Evolutionary conservation across 345 rosid species (phyloP), one percentile per base, ranked within the genome.

Genomic region (Cardamine resedifolia): DNA sequence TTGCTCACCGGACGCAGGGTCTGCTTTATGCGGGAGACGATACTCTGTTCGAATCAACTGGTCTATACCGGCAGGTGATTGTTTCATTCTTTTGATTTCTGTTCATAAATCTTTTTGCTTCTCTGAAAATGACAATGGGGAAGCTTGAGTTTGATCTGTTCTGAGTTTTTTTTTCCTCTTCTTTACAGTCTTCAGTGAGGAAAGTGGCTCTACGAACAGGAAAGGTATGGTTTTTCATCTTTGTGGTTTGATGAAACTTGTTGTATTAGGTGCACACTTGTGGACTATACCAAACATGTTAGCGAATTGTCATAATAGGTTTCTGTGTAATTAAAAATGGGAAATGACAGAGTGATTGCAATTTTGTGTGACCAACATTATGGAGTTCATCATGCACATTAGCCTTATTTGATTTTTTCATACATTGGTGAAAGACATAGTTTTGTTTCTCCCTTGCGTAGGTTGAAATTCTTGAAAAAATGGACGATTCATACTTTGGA

Each of bases 21-120:
- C 96, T 95, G 67, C 83, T 95, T 52, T 95, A 86, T 75, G 85
- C 78, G 0, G 97, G 82, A 70, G 83, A 91, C 58, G 92, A 85
- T 66, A 83, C 83, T 12, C 58, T 95, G 12, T 90, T 57, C n/a
- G 99, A 95, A 85, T 95, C 99, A 8, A 90, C 98, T 47, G 99
- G 99, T 44, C 67, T 91, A 16, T 47, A 84, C 58, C 81, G 84
- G 56, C 28, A 28, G 80, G 97, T 91, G 50, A 70, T 39, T 75
- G 43, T 8, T 50, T 36, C 21, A 3, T 43, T n/a, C n/a, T n/a
- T n/a, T n/a, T n/a, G n/a, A n/a, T n/a, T n/a, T n/a, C n/a, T n/a
- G n/a, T n/a, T 48, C 41, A 8, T 7, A 4, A 18, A n/a, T 24
- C 14, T 31, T 27, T 41, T 70, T 59, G 19, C 19, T 52, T 56